Evolutionary conservation across 176 grass and related monocot genomes (phyloP), one percentile per base, ranked within the genome.

Genomic region (Oryza australiensis): DNA sequence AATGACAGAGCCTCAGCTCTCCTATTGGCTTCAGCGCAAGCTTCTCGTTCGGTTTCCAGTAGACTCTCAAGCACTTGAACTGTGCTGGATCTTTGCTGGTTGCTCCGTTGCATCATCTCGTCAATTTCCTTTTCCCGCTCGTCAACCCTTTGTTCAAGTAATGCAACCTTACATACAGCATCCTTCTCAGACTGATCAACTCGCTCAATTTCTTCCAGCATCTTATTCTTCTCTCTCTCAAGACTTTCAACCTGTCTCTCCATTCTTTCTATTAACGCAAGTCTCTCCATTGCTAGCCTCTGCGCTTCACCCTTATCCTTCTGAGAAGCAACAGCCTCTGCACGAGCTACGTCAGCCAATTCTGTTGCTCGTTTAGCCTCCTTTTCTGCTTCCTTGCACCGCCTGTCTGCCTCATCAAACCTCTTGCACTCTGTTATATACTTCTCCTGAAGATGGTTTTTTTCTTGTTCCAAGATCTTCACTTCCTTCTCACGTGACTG

Each of bases 371-470:
- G 78, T 79, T 89, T 99, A 43, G 90, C 89, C 16, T 99, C 96
- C 68, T 85, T 87, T 89, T 99, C 96, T 75, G 92, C 92, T 75
- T 99, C 96, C 83, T 95, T 95, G 76, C 86, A 99, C 70, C 96
- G 89, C 45, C 69, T 90, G 49, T 99, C 91, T 14, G 79, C 73
- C 84, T 95, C 96, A 62, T 94, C 93, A 73, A 94, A 95, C 48
- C 81, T 92, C 70, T 94, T 93, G 74, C 88, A 89, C 76, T 94
- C 86, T 9, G 86, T 88, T 35, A 91, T 15, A 62, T 89, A 85
- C 55, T 91, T 98, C 40, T 98, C 95, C 75, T 93, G 86, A 74
- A 98, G 84, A 83, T 98, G 95, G 51, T 93, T 87, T 76, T 94
- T 98, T 87, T 98, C 95, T 79, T 98, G 88, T 84, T 94, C 93